Base-by-base conservation (phyloP, 129 eudicot species). In the Deinandra increscens region DNA sequence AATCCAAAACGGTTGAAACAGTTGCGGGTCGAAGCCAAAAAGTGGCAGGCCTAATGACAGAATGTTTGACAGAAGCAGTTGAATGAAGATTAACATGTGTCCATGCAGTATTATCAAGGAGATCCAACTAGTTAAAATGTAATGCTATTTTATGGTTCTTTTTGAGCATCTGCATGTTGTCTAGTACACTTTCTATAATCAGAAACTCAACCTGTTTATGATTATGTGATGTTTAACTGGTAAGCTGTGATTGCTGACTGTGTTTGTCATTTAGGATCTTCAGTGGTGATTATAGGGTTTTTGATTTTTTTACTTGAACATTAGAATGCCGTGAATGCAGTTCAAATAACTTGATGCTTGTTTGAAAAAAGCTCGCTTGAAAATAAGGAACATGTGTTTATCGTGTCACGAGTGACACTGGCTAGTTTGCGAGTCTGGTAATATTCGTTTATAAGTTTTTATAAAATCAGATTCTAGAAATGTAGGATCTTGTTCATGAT, bases 1-100 rank as follows among this genome's bases (percentile, higher is more conserved):
- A 43, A 59, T 41, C 36, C 3, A 17, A 45, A 51, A 68, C 34
- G 68, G 79, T 36, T 26, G 31, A 26, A 26, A 26, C 31, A 26
- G 31, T 79, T 66, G 65, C 72, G 65, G 92, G 86, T 79, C 85
- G 55, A 85, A 88, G 91, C 96, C 96, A 85, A 83, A 88, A 81
- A 66, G 82, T 83, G 95, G 91, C 87, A 77, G 89, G 84, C 88
- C 91, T 49, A 37, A 23, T 22, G 39, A 22, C 15, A 41, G 34
- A 26, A 33, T 37, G 64, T 55, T 69, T 69, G 60, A 69, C 59
- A 45, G n/a, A n/a, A n/a, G 23, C 55, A 51, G 69, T 72, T 39
- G 39, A 51, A 64, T 38, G 70, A 41, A 82, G 64, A 69, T 42
- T 42, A 46, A 73, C 29, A n/a, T 18, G 68, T 53, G 22, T 41